phyloP scores from a whole-genome alignment of 2,329 filamentous ascomycete genomes.

The Colletotrichum sp. region DNA sequence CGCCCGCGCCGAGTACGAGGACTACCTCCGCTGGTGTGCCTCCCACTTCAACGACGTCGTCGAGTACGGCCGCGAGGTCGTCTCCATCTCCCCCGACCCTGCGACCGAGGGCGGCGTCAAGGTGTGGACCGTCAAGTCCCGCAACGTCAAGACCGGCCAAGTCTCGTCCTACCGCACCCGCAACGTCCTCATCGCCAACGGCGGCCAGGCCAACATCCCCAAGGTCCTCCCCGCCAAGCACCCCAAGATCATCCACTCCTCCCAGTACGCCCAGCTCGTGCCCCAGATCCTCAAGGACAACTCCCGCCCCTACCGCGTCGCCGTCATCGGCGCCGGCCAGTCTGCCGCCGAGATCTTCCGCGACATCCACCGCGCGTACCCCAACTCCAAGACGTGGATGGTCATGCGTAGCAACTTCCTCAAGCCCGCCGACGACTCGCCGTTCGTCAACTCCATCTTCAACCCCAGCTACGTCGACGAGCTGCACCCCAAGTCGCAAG shows the following conservation, averaged over 20 bases:
- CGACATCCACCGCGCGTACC: conserved; percentile 82
- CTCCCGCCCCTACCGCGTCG: conserved; percentile 71
- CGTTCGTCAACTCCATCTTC: conserved; percentile 97
- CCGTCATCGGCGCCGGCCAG: conserved; percentile 88
- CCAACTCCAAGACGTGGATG: conserved; percentile 77
- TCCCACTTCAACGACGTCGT: conserved; percentile 76
- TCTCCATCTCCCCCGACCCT: conserved; percentile 65
- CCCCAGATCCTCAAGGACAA: conserved; percentile 63
- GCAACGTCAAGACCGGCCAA: conserved; percentile 63
- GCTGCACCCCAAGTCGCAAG: conserved; percentile 71
- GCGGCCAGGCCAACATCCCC: conserved; percentile 73
- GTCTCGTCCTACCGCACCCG: conserved; percentile 60
- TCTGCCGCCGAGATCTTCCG: conserved; percentile 96
- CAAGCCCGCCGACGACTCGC: conserved; percentile 91
- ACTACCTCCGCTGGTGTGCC: conserved; percentile 94
- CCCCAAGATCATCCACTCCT: conserved; percentile 84
- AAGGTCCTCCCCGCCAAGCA: conserved; percentile 71
- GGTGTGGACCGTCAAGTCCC: conserved; percentile 71
- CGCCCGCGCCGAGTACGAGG: conserved; percentile 87
- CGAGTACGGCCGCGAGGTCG: conserved; percentile 78
- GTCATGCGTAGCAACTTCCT: conserved; percentile 85
- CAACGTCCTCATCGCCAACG: conserved; percentile 68
- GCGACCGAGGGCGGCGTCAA: conserved; percentile 54
- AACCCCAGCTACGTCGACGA: conserved; percentile 80
- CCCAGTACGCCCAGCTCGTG: conserved; percentile 75